Base-by-base conservation (phyloP, 2,329 filamentous ascomycete genomes). In the Dothiorella sarmentorum region DNA sequence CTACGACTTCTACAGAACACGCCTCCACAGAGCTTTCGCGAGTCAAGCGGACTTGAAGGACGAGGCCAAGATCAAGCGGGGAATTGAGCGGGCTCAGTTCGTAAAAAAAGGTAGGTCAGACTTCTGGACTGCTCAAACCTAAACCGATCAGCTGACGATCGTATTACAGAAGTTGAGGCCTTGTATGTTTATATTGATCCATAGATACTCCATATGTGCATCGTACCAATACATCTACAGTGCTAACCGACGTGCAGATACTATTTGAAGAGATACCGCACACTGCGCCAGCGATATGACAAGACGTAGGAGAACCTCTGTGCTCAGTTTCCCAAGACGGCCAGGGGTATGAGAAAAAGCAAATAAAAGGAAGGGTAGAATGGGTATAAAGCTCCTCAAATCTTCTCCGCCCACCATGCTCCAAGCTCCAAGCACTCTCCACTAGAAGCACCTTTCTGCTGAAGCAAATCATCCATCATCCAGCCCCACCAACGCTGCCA, bases 401-500 rank as follows among this genome's bases (percentile, higher is more conserved):
- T 76, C 69, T 85, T 86, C 63, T 76, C 78, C 55, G 81, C 83
- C 83, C 83, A 86, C 84, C 83, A 86, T 15, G 83, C 82, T 42
- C 84, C 84, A 60, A 85, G 73, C 72, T 87, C 84, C 18, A 97
- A 76, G 73, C 91, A 96, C 73, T 97, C 92, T 47, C 92, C 91
- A 78, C 85, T 91, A 47, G 84, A 85, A 17, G 89, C 87, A 18
- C 90, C 89, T 57, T 85, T 86, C 61, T 93, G 87, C 70, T 88
- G 85, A 68, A 96, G 81, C 67, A 97, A 74, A 72, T 94, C 88
- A 45, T 84, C 83, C 82, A 91, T 93, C 88, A 96, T 90, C 73
- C 87, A 90, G 38, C 87, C 85, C 75, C 89, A 85, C 92, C 92
- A 97, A 40, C 85, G 80, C 71, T 95, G 89, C 91, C 91, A 97